Evolutionary conservation across 768 basidiomycete genomes (phyloP).

Genomic region (Asterophora lycoperdoides): DNA sequence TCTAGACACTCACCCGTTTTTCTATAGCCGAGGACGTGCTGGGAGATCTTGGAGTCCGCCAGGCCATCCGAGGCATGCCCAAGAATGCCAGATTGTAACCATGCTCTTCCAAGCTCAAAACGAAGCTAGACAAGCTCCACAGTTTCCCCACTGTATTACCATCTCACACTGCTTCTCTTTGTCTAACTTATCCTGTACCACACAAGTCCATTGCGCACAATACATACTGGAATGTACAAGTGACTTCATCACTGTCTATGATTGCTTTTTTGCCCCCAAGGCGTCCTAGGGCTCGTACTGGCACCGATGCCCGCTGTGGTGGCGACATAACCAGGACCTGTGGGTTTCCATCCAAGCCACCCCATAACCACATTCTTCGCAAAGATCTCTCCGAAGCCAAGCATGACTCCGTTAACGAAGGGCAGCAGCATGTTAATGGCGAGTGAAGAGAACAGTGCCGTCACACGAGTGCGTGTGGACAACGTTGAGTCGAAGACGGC

Average conservation of each 20-base stretch:
- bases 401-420: conserved; percentile 93
- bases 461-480: conserved; percentile 60
- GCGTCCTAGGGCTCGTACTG: conserved; percentile 8
- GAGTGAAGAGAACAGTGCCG: conserved; percentile 66
- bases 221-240: background rate
- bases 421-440: conserved; percentile 84
- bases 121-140: background rate
- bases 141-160: conserved; percentile 5
- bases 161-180: background rate
- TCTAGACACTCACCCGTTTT: conserved; percentile 5
- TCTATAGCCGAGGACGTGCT: conserved; percentile 68
- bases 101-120: background rate
- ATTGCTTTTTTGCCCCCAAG: conserved; percentile 18
- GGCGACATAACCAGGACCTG: conserved; percentile 32
- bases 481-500: conserved; percentile 69
- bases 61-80: conserved; percentile 75
- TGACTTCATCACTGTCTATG: conserved; percentile 5
- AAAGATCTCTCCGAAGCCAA: conserved; percentile 94
- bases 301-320: conserved; percentile 34
- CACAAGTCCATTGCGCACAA: background rate
- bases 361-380: conserved; percentile 69
- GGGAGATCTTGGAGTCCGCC: conserved; percentile 77
- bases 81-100: conserved; percentile 58
- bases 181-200: conserved; percentile 2
- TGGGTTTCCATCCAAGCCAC: conserved; percentile 46